phyloP scores from a whole-genome alignment of 2,329 filamentous ascomycete genomes.

The Penicillium sp. region DNA sequence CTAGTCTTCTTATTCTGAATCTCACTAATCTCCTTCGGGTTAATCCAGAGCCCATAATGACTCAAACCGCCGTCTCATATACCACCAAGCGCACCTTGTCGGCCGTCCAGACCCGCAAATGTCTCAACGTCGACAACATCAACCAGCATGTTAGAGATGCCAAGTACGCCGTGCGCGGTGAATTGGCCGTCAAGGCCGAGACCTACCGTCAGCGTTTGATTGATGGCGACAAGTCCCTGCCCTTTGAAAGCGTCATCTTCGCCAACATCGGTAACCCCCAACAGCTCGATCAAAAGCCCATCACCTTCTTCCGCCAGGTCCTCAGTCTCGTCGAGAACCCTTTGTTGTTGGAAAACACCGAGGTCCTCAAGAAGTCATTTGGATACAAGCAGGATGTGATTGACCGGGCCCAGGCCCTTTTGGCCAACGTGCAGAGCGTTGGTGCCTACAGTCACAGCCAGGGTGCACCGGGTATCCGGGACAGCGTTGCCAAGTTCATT shows the following conservation, averaged over 20 bases:
- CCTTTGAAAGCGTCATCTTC: constrained; percentile 88
- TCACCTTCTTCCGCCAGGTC: constrained; percentile 98
- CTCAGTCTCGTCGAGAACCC: constrained; percentile 92
- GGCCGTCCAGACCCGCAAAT: constrained; percentile 42
- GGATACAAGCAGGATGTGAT: constrained; percentile 91
- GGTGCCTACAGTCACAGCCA: constrained; percentile 96
- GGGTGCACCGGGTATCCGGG: constrained; percentile 79
- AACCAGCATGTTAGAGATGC: constrained; percentile 84
- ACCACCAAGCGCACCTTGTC: constrained; percentile 46
- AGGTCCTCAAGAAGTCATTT: constrained; percentile 70
- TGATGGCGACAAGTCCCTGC: constrained; percentile 58
- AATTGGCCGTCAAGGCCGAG: constrained; percentile 91
- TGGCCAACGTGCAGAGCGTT: constrained; percentile 83
- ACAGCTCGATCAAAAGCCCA: constrained; percentile 97
- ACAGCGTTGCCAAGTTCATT: constrained; percentile 90
- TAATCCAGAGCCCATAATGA: constrained; percentile 30
- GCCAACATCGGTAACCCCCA: constrained; percentile 99
- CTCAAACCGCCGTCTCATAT: constrained; percentile 28
- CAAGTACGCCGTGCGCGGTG: constrained; percentile 94
- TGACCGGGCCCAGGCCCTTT: constrained; percentile 74
- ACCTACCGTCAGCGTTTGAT: constrained; percentile 74
- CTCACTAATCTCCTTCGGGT: constrained; percentile 19
- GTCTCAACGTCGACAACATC: constrained; percentile 79
- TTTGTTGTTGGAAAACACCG: constrained; percentile 73
- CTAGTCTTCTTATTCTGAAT: constrained; percentile 1